Evolutionary conservation across 768 basidiomycete genomes (phyloP).

Genomic region (Boletales sp.): DNA sequence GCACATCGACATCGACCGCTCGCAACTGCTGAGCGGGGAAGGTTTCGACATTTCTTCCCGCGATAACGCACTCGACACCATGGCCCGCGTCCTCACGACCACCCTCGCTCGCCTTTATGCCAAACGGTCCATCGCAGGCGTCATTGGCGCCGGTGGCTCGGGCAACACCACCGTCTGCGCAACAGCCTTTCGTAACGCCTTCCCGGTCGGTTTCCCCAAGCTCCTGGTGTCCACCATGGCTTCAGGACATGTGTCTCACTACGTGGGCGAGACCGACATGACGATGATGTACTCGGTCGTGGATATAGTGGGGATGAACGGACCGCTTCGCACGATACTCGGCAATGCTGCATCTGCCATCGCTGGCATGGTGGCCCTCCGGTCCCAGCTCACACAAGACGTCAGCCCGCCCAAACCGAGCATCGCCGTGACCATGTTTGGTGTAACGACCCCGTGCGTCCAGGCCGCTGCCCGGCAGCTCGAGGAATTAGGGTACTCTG

Average conservation of each 20-base stretch:
- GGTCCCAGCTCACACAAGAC: neutral
- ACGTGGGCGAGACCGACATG: constrained; percentile 19
- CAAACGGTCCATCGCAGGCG: too few relatives aligned
- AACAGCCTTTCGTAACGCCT: neutral
- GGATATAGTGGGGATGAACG: neutral
- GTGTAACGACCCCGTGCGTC: constrained; percentile 14
- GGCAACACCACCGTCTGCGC: constrained; percentile 17
- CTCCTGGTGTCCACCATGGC: constrained; percentile 24
- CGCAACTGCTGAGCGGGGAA: too few relatives aligned
- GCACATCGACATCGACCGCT: too few relatives aligned
- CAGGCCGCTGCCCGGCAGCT: constrained; percentile 4
- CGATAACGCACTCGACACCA: too few relatives aligned
- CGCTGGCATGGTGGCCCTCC: too few relatives aligned
- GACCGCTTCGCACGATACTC: too few relatives aligned
- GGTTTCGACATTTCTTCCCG: too few relatives aligned
- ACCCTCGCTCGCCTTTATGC: too few relatives aligned
- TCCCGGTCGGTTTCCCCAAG: constrained; percentile 30
- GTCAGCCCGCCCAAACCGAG: neutral
- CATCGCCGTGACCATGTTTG: constrained; percentile 29
- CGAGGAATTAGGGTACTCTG: constrained; percentile 21
- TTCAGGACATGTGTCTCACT: too few relatives aligned
- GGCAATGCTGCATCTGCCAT: too few relatives aligned
- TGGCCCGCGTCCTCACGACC: too few relatives aligned
- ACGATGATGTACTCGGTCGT: constrained; percentile 32
- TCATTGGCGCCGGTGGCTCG: constrained; percentile 5